Percentiles rank a stretch among this genome's conserved stretches.
These are phyloP conservation scores for Poteriospumella lacustris DNA, from an alignment of 108 stramenopile species.

Conservation along the genomic window DNA sequence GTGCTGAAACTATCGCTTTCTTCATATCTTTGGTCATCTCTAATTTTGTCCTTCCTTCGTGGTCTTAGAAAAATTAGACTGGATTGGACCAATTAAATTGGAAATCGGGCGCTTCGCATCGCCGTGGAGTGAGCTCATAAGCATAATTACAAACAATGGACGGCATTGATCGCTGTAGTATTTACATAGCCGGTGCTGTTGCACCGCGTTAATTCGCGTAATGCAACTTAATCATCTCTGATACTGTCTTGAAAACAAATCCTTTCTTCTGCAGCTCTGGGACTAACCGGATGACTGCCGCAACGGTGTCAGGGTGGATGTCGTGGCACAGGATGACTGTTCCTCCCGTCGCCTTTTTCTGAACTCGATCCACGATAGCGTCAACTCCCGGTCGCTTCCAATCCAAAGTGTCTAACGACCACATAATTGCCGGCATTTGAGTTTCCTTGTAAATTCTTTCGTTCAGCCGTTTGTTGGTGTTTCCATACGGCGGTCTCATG, in stretches of 20 bases:
- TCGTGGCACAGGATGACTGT: conserved; percentile 10
- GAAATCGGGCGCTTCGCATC: too few relatives aligned
- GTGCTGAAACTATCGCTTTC: neutral
- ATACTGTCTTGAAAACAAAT: neutral
- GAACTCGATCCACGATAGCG: neutral
- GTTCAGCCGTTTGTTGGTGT: neutral
- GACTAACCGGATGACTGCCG: neutral
- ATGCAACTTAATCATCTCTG: conserved; percentile 2
- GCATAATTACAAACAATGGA: too few relatives aligned
- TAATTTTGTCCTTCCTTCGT: neutral
- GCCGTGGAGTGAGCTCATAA: too few relatives aligned
- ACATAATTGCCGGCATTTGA: neutral
- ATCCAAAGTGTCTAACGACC: neutral
- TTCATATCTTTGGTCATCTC: neutral
- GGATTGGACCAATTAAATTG: conserved; percentile 16
- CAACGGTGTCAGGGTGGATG: neutral
- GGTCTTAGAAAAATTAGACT: conserved; percentile 1
- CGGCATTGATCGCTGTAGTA: too few relatives aligned
- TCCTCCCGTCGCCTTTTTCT: neutral
- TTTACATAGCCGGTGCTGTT: too few relatives aligned
- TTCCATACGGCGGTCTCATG: conserved; percentile 21
- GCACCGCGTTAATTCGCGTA: too few relatives aligned
- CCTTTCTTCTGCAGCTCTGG: neutral
- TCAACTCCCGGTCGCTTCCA: neutral
- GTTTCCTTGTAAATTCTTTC: neutral